These are phyloP conservation scores for Nitzschia inconspicua DNA, from an alignment of 108 stramenopile genomes.

Conservation along the genomic window DNA sequence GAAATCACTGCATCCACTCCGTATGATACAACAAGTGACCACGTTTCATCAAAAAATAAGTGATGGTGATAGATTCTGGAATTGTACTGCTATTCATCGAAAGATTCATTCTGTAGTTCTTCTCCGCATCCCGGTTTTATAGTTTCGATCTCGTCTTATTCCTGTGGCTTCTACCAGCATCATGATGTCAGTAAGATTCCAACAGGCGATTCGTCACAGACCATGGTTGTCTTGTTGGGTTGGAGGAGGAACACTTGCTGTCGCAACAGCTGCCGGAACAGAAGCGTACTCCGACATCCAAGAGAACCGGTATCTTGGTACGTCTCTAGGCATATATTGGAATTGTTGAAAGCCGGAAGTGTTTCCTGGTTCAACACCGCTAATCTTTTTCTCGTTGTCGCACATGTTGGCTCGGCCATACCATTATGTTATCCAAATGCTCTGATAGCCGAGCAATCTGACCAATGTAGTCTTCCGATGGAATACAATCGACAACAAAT, in stretches of 20 bases:
- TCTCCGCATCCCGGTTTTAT: no score
- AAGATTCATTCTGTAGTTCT: no score
- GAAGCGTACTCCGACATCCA: conserved; percentile 6
- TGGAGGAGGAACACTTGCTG: background rate
- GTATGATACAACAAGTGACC: no score
- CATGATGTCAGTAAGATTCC: no score
- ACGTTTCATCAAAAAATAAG: no score
- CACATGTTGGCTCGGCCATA: background rate
- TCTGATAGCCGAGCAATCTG: background rate
- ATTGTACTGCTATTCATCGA: no score
- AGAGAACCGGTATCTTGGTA: conserved; percentile 1
- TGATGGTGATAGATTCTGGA: no score
- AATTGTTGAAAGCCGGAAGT: background rate
- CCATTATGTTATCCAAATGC: background rate
- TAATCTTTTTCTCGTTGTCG: background rate
- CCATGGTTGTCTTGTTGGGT: background rate
- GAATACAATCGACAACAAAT: conserved; percentile 58
- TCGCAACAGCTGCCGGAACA: background rate
- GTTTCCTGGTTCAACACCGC: background rate
- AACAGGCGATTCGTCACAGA: conserved; percentile 3
- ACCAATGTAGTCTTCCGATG: conserved; percentile 37
- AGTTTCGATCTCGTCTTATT: no score
- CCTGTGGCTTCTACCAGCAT: no score
- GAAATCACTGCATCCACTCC: no score
- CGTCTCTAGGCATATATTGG: background rate